Evolutionary conservation across 164 flowering plant genomes (phyloP).

Genomic region (Macadamia tetraphylla): DNA sequence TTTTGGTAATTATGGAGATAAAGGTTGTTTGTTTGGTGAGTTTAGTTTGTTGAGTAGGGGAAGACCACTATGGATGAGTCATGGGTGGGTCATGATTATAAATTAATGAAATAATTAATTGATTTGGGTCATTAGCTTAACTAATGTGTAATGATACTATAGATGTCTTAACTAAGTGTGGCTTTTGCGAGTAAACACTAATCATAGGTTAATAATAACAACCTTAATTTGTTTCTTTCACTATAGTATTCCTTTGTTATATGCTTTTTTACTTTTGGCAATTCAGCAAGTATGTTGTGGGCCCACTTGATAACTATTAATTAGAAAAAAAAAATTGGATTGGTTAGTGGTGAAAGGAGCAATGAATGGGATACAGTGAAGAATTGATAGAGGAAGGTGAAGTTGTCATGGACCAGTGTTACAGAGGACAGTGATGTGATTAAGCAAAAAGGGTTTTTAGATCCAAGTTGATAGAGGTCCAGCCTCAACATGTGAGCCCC

Average conservation of each 20-base stretch:
- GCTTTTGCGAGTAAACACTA: no score
- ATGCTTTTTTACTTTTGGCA: background rate
- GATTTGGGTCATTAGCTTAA: background rate
- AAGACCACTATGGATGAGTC: background rate
- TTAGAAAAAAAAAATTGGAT: background rate
- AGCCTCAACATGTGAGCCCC: slow-evolving; percentile 35
- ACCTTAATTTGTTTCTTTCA: no score
- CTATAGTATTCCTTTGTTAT: no score
- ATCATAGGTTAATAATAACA: no score
- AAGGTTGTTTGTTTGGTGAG: background rate
- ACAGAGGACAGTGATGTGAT: background rate
- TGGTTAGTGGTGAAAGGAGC: background rate
- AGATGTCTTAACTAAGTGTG: background rate
- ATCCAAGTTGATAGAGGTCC: slow-evolving; percentile 11
- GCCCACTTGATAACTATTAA: background rate
- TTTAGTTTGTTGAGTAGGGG: no score
- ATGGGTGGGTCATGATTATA: slow-evolving; percentile 5
- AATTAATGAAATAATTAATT: background rate
- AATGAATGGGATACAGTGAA: background rate
- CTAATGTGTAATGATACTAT: background rate
- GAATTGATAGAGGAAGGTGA: background rate
- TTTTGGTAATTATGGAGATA: background rate
- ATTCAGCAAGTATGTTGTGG: background rate
- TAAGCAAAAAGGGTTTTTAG: slow-evolving; percentile 19
- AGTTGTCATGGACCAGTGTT: slow-evolving; percentile 5